Percentiles rank a stretch among this genome's conserved stretches.
phyloP scores from a whole-genome alignment of 2,329 filamentous ascomycete genomes.

The Penicillium capsulatum region DNA sequence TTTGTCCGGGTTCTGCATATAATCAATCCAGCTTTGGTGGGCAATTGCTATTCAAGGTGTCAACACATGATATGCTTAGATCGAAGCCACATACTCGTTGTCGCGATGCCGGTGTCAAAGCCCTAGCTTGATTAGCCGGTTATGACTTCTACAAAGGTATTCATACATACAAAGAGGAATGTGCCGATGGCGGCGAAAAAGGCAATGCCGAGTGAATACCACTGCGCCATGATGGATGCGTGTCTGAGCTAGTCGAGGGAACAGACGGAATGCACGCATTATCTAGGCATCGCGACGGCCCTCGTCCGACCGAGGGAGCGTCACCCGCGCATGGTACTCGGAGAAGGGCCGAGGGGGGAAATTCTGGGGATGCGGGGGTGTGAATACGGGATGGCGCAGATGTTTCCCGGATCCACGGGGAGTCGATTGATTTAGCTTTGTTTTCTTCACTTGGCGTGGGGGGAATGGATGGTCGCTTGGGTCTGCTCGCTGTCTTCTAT shows the following conservation, averaged over 20 bases:
- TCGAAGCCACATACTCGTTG: constrained; percentile 48
- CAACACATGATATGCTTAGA: not conserved
- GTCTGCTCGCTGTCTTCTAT: too few relatives aligned
- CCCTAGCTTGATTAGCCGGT: constrained; percentile 38
- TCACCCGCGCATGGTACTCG: constrained; percentile 19
- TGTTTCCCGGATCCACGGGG: not conserved
- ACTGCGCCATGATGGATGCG: constrained; percentile 35
- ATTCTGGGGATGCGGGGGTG: constrained; percentile 20
- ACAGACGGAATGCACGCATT: not conserved
- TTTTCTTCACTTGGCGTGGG: not conserved
- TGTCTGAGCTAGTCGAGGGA: too few relatives aligned
- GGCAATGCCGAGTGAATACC: constrained; percentile 51
- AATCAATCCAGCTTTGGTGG: constrained; percentile 57
- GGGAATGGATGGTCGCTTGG: too few relatives aligned
- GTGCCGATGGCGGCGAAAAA: constrained; percentile 58
- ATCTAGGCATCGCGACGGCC: constrained; percentile 4
- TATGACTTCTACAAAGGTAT: not conserved
- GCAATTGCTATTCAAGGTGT: constrained; percentile 47
- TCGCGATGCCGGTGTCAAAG: constrained; percentile 59
- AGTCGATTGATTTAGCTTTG: not conserved
- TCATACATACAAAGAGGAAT: constrained; percentile 51
- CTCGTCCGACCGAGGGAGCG: constrained; percentile 21
- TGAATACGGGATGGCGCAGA: not conserved
- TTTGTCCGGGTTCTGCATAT: constrained; percentile 54
- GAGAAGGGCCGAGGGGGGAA: constrained; percentile 25